phyloP scores from a whole-genome alignment of 2,329 filamentous ascomycete species.

The Aspergillus persii region DNA sequence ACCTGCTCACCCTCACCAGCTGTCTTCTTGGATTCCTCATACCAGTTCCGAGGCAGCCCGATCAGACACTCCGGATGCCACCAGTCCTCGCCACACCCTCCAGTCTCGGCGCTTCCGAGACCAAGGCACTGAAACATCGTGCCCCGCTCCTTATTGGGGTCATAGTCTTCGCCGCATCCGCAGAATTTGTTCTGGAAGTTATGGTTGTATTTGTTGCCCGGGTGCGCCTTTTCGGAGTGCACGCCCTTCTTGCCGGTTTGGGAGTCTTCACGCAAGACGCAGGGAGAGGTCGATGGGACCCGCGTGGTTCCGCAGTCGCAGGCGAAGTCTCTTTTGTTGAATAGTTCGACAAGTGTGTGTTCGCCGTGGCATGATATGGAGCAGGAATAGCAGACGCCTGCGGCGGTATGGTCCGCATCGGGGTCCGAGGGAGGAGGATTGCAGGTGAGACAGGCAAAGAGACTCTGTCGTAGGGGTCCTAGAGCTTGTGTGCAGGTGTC shows the following conservation, averaged over 20 bases:
- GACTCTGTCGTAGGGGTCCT: slow-evolving; percentile 78
- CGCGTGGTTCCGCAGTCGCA: slow-evolving; percentile 94
- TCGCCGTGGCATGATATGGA: slow-evolving; percentile 96
- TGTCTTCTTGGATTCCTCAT: slow-evolving; percentile 24
- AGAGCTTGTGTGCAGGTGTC: slow-evolving; percentile 89
- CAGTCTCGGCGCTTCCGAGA: slow-evolving; percentile 72
- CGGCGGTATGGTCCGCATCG: slow-evolving; percentile 65
- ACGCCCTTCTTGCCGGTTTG: slow-evolving; percentile 76
- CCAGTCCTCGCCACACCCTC: slow-evolving; percentile 96
- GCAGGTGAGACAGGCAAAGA: slow-evolving; percentile 93
- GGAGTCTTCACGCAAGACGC: slow-evolving; percentile 70
- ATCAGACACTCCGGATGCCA: slow-evolving; percentile 93
- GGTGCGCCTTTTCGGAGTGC: slow-evolving; percentile 67
- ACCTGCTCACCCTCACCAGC: slow-evolving; percentile 24
- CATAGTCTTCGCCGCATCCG: slow-evolving; percentile 82
- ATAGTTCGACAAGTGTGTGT: slow-evolving; percentile 91
- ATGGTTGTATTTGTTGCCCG: slow-evolving; percentile 85
- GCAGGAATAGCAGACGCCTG: slow-evolving; percentile 93
- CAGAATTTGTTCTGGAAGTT: slow-evolving; percentile 95
- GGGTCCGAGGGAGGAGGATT: slow-evolving; percentile 70
- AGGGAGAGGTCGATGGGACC: slow-evolving; percentile 67
- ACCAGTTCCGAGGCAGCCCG: slow-evolving; percentile 72
- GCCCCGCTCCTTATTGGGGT: slow-evolving; percentile 83
- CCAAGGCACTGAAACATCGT: slow-evolving; percentile 98
- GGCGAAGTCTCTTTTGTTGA: slow-evolving; percentile 90